Base-by-base conservation (phyloP, 1,139 yeast genomes). In the Lodderomyces parapsilosis region DNA sequence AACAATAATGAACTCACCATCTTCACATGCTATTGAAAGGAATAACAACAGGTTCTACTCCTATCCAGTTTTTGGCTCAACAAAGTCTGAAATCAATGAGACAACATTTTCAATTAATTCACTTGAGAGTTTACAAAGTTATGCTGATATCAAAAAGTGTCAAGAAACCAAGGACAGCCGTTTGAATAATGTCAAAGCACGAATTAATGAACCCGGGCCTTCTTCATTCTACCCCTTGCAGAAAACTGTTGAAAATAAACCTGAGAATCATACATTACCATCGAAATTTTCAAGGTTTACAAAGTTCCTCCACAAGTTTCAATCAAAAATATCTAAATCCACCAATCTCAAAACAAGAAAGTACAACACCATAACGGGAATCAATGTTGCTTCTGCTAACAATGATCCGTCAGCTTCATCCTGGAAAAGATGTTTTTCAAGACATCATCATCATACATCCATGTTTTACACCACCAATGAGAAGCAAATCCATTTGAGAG, bases 221-320 rank as follows among this genome's bases (percentile, higher is more conserved):
- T 30, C 33, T 4, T 30, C 33, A 3, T 30, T 30, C 19, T 15
- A 30, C 19, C 33, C 33, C 6, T 15, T 30, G 15, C 19, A 30
- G 15, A n/a, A 30, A 7, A 14, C 6, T 6, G 19, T 6, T 15
- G 33, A 4, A 17, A 15, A 4, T n/a, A 30, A 30, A 15, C 15
- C 33, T 6, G 10, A 4, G 6, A 13, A 14, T 15, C 19, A 5
- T 7, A 15, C 19, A 2, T 6, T 15, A 3, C 11, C 33, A 14
- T 18, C 27, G 15, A 36, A 36, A n/a, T 11, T 10, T 15, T 23
- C 38, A 4, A 4, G 20, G 22, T 24, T 36, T 36, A 14, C 31
- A 15, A 36, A 23, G 17, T 36, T 36, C 15, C 9, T 36, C 11
- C 6, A 36, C 19, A 41, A 32, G 30, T 41, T 41, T 19, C 33